These are phyloP conservation scores for Medicago lupulina DNA, from an alignment of 306 rosid species.

Conservation along the genomic window DNA sequence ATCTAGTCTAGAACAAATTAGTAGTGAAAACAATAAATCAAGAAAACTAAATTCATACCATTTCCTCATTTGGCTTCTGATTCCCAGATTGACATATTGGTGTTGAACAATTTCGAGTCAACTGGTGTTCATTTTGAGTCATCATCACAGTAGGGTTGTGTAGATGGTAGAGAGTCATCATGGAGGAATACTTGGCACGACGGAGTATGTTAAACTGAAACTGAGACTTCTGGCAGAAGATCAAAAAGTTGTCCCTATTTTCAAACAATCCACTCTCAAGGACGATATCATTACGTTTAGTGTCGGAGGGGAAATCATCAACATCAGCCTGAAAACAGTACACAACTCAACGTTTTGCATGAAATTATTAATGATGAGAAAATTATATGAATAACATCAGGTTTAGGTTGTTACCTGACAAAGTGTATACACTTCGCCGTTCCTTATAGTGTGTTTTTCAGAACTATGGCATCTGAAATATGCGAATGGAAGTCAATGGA, in stretches of 20 bases:
- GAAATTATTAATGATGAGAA: conserved; percentile 3
- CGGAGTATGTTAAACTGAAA: conserved; percentile 70
- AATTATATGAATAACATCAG: conserved; percentile 7
- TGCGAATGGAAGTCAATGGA: conserved; percentile 22
- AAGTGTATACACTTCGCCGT: conserved; percentile 52
- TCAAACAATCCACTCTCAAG: conserved; percentile 51
- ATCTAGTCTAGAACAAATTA: background rate
- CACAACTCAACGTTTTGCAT: conserved; percentile 1
- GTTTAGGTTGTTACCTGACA: conserved; percentile 46
- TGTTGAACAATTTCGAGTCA: background rate
- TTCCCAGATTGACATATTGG: background rate
- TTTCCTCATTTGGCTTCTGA: background rate
- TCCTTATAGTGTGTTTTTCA: conserved; percentile 48
- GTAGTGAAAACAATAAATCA: background rate
- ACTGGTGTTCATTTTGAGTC: too few relatives aligned
- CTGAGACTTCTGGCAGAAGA: conserved; percentile 53
- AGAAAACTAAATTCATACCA: conserved; percentile 25
- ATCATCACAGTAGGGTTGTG: conserved; percentile 18
- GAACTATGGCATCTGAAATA: conserved; percentile 51
- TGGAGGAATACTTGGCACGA: conserved; percentile 71
- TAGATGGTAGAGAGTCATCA: conserved; percentile 61
- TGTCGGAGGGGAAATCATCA: conserved; percentile 47
- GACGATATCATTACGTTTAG: conserved; percentile 54
- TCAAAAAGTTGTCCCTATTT: conserved; percentile 52
- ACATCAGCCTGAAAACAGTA: conserved; percentile 47